Percentiles rank a stretch among this genome's conserved stretches.
Evolutionary conservation across 2,329 filamentous ascomycete genomes (phyloP).

Genomic region (Lojkania enalia): DNA sequence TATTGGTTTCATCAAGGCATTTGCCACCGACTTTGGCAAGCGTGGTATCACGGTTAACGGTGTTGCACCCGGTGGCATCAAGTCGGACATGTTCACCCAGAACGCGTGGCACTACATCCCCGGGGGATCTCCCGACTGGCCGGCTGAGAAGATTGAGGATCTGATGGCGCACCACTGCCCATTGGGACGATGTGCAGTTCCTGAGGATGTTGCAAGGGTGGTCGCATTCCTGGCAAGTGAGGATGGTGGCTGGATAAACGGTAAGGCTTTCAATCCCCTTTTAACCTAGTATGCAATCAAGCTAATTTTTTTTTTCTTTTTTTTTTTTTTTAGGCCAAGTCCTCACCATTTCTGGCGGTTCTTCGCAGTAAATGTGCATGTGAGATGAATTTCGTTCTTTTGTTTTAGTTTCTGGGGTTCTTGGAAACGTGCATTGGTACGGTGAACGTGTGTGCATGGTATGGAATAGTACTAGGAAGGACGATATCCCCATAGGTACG

Average conservation of each 20-base stretch:
- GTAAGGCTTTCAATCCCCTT: too few relatives aligned
- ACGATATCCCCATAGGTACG: too few relatives aligned
- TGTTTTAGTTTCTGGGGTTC: background rate
- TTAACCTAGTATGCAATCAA: too few relatives aligned
- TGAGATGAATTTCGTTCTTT: background rate
- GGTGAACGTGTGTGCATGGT: too few relatives aligned
- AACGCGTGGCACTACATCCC: conserved; percentile 61
- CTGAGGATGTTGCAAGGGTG: conserved; percentile 50
- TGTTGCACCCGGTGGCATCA: conserved; percentile 72
- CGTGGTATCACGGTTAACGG: conserved; percentile 72
- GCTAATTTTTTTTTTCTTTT: too few relatives aligned
- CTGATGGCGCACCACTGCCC: conserved; percentile 56
- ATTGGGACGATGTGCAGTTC: conserved; percentile 52
- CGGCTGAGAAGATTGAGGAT: conserved; percentile 54
- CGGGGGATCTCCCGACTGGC: conserved; percentile 53
- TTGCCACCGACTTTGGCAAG: conserved; percentile 71
- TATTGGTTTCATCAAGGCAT: conserved; percentile 71
- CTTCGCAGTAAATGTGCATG: conserved; percentile 21
- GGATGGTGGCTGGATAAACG: conserved; percentile 48
- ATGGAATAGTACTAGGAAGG: too few relatives aligned
- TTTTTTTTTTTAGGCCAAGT: conserved; percentile 27
- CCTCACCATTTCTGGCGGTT: conserved; percentile 32
- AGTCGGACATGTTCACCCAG: conserved; percentile 76
- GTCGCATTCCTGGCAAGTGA: conserved; percentile 46
- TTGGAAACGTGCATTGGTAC: background rate